Evolutionary conservation across 2,329 filamentous ascomycete species (phyloP), one percentile per base, ranked within the genome.

Genomic region (Pleoardoris graminearum): DNA sequence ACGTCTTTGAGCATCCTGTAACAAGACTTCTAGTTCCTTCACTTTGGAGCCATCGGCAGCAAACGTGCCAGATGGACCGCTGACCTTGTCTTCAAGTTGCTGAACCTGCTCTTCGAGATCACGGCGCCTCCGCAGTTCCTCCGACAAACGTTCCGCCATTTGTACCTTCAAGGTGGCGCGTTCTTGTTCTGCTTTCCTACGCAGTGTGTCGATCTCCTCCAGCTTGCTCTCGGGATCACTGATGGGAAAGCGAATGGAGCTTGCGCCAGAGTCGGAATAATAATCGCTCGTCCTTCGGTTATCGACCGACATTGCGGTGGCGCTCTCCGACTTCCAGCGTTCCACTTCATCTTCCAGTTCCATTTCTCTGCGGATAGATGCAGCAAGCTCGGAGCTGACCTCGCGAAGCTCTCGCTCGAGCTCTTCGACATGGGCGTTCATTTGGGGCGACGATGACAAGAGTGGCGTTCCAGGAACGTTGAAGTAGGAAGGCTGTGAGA

Each of bases 311-410:
- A 72, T 80, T 75, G 66, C 80, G 68, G 74, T 85, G 81, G 72
- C 80, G 58, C 81, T 80, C 67, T 97, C 91, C n/a, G 85, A 78
- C 71, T 97, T 92, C 62, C 96, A 77, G 52, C 89, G 82, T 61
- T 99, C 94, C 0, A 97, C 87, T 41, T 97, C 81, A 72, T 99
- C 94, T 74, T 99, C 94, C 27, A 99, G 76, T 63, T 99, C 94
- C 84, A 99, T 93, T 77, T 99, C 94, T 55, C 94, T 85, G 65
- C 90, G 86, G 68, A 99, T 97, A 23, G 94, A 97, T 61, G 86
- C 84, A 29, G 94, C 94, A 71, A 99, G 80, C 80, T 99, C 94
- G 54, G 87, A 84, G 78, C 91, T 96, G 76, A 99, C 93, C 74
- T 93, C 89, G 65, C 90, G 90, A 61, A 99, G 76, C 79, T 99